Evolutionary conservation across 768 basidiomycete genomes (phyloP), one percentile per base, ranked within the genome.

Genomic region (Rhodotorula graminis): DNA sequence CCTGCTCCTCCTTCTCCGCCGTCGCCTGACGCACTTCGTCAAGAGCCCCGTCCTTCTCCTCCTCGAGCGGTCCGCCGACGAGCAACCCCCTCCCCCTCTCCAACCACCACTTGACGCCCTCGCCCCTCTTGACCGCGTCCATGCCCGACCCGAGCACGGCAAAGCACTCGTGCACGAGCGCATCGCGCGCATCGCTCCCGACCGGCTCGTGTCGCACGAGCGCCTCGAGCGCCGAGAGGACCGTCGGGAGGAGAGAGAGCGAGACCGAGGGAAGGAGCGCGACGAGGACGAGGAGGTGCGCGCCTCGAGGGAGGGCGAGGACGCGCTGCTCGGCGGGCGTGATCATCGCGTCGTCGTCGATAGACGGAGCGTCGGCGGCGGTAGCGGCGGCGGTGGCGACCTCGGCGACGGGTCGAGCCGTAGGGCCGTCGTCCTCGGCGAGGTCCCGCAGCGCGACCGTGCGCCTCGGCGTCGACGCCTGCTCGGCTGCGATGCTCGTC

Each of bases 101-200:
- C 69, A 77, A 23, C 74, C 73, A 78, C 68, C 69, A 78, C 67
- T 64, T 57, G 7, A 70, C 70, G 33, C 64, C 77, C 12, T 61
- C 74, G 25, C 59, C 65, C 25, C 73, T 62, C 69, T 76, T 76
- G 47, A 61, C 69, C 58, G 72, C 69, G 49, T 77, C 77, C 71
- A 78, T 68, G 0, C 73, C 76, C 33, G 53, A 50, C 14, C 73
- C 75, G 9, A 78, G 29, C 56, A 59, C 53, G 52, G 70, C 66
- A 46, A 76, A 78, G 40, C 59, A 49, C 8, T 52, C 56, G 55
- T 75, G 59, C 7, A 70, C 71, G 12, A 78, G 21, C 55, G 72
- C 77, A 3, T n/a, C 14, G 27, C 73, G 50, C 25, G 72, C 70
- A 47, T 76, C 73, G 59, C 25, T 12, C 10, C 37, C 59, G 3